Percentiles rank a stretch among this genome's conserved stretches.
These are phyloP conservation scores for Trichosporon asahii DNA, from an alignment of 1,284 basidiomycete genomes.

Conservation along the genomic window DNA sequence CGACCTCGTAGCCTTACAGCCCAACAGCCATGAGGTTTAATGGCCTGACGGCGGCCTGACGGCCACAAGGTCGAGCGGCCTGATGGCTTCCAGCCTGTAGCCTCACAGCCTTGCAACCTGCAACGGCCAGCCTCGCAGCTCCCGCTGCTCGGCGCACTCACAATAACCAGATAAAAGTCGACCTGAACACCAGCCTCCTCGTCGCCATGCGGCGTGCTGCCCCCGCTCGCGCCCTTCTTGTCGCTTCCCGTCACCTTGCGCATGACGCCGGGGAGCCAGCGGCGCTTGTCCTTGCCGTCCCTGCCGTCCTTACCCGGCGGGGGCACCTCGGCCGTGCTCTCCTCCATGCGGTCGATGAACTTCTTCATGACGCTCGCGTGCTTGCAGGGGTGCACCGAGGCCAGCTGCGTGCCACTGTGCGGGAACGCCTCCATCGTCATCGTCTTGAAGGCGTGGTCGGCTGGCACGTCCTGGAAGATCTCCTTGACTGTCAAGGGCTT, in stretches of 20 bases:
- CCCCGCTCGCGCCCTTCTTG: slow-evolving; percentile 54
- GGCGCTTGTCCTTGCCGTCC: slow-evolving; percentile 59
- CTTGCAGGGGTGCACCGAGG: slow-evolving; percentile 96
- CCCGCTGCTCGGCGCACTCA: slow-evolving; percentile 29
- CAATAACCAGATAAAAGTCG: slow-evolving; percentile 88
- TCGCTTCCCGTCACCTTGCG: slow-evolving; percentile 64
- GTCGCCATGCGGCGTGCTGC: slow-evolving; percentile 59
- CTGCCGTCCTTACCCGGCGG: slow-evolving; percentile 24
- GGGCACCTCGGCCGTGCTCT: slow-evolving; percentile 59
- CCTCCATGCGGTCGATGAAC: slow-evolving; percentile 97
- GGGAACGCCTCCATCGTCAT: slow-evolving; percentile 98
- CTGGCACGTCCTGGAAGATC: slow-evolving; percentile 95
- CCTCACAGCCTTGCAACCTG: background rate
- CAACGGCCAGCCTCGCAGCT: background rate
- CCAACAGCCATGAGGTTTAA: no score
- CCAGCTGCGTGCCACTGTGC: slow-evolving; percentile 78
- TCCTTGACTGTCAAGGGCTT: slow-evolving; percentile 78
- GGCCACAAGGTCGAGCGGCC: no score
- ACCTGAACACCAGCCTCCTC: slow-evolving; percentile 83
- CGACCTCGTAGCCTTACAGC: no score
- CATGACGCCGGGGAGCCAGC: slow-evolving; percentile 67
- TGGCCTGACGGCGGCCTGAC: no score
- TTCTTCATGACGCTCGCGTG: slow-evolving; percentile 99
- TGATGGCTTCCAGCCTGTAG: no score
- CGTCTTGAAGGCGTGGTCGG: slow-evolving; percentile 97